Evolutionary conservation across 2,329 filamentous ascomycete genomes (phyloP), one percentile per base, ranked within the genome.

Genomic region (Stagonosporopsis cucurbitacearum): DNA sequence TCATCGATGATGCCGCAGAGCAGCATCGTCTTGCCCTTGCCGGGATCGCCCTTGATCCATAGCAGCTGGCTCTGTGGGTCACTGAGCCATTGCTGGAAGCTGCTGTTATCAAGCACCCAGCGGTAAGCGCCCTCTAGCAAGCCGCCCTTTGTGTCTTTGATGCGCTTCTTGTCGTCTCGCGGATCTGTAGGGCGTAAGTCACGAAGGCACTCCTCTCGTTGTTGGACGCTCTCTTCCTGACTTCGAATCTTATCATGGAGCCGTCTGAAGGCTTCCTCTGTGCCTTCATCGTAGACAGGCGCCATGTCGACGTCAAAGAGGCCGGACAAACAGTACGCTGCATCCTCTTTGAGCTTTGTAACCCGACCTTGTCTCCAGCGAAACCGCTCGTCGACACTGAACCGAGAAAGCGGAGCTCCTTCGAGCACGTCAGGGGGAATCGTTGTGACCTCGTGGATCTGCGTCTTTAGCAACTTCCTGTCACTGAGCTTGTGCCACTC

Each of bases 21-120:
- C 15, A 77, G 59, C 75, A 78, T 78, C 6, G 75, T 78, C 60
- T 78, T 79, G 67, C 75, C 46, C 20, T 70, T 69, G 4, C 35
- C 35, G 7, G 35, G 35, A 37, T 37, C 35, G 17, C 35, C 35
- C 5, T 37, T 37, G 32, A 78, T 71, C 76, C 75, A 78, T 20
- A 78, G 66, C 9, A 76, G 46, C 26, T 59, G 63, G 17, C 50
- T 58, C 12, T 70, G 54, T 15, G 67, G 48, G 19, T 53, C 54
- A 56, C 69, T 42, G 11, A 51, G 55, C 68, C 68, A 72, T 46
- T 51, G 51, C 39, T 56, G 44, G 46, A 69, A 72, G 42, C 57
- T 49, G 11, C 42, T 20, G 43, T 69, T 60, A 19, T 69, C 32
- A n/a, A 71, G 50, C 19, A 70, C 62, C 69, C 60, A 65, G 46